These are phyloP conservation scores for Globisporangium solare DNA, from an alignment of 352 stramenopile species.

Conservation along the genomic window DNA sequence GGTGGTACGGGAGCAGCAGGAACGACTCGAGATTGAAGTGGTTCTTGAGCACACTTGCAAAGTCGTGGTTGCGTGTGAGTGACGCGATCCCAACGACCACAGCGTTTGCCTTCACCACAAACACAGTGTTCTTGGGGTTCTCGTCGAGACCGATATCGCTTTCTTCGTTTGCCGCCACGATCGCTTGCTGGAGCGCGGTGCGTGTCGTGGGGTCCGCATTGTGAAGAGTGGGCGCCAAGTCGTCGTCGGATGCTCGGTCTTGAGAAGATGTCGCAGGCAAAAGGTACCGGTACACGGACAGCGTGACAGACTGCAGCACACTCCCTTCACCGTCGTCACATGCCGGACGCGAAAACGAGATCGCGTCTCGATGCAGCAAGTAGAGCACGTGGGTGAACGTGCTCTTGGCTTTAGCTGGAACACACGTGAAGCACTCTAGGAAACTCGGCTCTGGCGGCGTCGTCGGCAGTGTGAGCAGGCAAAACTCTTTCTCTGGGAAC, in stretches of 20 bases:
- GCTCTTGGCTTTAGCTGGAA: slow-evolving; percentile 31
- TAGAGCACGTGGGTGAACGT: slow-evolving; percentile 60
- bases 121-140: slow-evolving; percentile 55
- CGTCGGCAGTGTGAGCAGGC: slow-evolving; percentile 49
- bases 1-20: slow-evolving; percentile 57
- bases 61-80: slow-evolving; percentile 40
- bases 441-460: slow-evolving; percentile 41
- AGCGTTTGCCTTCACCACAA: slow-evolving; percentile 48
- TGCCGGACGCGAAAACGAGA: slow-evolving; percentile 46
- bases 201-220: slow-evolving; percentile 26
- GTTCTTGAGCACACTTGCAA: slow-evolving; percentile 45
- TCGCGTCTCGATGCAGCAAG: slow-evolving; percentile 45
- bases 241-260: slow-evolving; percentile 9
- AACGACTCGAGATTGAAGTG: slow-evolving; percentile 67
- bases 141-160: slow-evolving; percentile 61
- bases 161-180: slow-evolving; percentile 37
- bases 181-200: slow-evolving; percentile 27
- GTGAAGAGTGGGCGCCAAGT: slow-evolving; percentile 16
- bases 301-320: slow-evolving; percentile 29
- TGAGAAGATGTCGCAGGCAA: slow-evolving; percentile 2
- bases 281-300: slow-evolving; percentile 29
- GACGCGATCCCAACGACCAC: slow-evolving; percentile 37
- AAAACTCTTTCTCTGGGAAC: slow-evolving; percentile 51
- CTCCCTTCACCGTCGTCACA: slow-evolving; percentile 19
- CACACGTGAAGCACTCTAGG: slow-evolving; percentile 38